Evolutionary conservation across 495 filamentous ascomycete species (phyloP), one percentile per base, ranked within the genome.

Genomic region (Thermothielavioides terrestris): DNA sequence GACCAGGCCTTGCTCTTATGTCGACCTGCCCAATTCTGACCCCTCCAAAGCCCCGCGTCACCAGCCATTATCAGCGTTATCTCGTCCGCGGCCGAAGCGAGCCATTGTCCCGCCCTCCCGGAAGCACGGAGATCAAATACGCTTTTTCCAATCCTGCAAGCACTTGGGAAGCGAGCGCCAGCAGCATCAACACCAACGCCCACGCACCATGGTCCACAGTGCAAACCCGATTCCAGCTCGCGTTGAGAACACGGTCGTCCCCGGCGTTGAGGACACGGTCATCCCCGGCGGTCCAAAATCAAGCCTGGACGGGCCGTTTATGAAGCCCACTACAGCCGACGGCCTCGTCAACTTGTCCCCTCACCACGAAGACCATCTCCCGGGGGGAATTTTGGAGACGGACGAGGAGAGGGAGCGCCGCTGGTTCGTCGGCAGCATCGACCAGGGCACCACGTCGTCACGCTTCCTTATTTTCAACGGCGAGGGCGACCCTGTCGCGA

Each of bases 391-490:
- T 20, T 15, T 32, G 22, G 56, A 63, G 44, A 68, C 66, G 10
- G 48, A 55, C 3, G 62, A 60, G 34, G 64, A 67, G 43, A 45
- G 53, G 36, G 53, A 44, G 42, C 53, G 55, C 35, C 50, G 55
- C 36, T 68, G 65, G 63, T 78, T 77, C 38, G 70, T 78, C 56
- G 76, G 76, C 26, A 76, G 72, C 52, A 91, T 97, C 60, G 91
- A 97, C 62, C 86, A 91, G 60, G 91, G 91, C 20, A 97, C 91
- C 6, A 95, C 91, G 12, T 94, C 87, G 56, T 88, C 91, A 27
- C 81, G 91, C 14, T 95, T 95, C 64, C 74, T 97, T 48, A 89
- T 97, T 51, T 95, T 97, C 67, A 81, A 95, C 66, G 77, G 80
- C 50, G 73, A 77, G 18, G 89, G 89, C 50, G 81, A 79, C 18